These are phyloP conservation scores for Phialophora expanda DNA, from an alignment of 2,329 filamentous ascomycete species.

Conservation along the genomic window DNA sequence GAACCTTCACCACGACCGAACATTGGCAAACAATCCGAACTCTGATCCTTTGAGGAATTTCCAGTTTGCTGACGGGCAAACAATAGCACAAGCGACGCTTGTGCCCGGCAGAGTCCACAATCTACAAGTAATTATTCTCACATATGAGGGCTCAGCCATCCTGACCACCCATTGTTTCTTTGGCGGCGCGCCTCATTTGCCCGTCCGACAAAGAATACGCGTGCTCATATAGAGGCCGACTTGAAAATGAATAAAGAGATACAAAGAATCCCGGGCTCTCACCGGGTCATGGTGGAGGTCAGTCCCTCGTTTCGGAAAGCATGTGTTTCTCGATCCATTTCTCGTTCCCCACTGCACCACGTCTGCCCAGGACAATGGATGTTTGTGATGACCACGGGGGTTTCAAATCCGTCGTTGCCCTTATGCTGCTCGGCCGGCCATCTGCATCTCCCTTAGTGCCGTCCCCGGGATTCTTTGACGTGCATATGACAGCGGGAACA, in stretches of 20 bases:
- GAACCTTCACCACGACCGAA: conserved; percentile 23
- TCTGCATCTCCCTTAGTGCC: conserved; percentile 14
- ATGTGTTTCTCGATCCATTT: conserved; percentile 6
- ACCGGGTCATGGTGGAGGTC: neutral
- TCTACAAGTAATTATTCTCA: neutral
- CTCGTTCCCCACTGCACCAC: conserved; percentile 6
- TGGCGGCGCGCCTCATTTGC: neutral
- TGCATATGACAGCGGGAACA: conserved; percentile 35
- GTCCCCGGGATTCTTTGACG: conserved; percentile 23
- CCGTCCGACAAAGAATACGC: neutral
- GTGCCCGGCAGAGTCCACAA: neutral
- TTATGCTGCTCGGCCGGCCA: neutral
- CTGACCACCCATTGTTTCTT: neutral
- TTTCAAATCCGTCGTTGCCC: conserved; percentile 10
- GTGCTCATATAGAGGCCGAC: neutral
- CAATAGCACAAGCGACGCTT: neutral
- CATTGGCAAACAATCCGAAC: conserved; percentile 28
- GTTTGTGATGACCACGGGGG: conserved; percentile 7
- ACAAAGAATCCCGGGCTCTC: neutral
- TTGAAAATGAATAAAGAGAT: neutral
- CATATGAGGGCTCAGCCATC: neutral
- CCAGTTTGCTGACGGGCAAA: conserved; percentile 1
- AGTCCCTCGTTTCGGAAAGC: neutral
- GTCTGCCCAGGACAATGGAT: neutral
- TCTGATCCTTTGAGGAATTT: neutral